phyloP scores from a whole-genome alignment of 2,329 filamentous ascomycete species.

The Nemania diffusa region DNA sequence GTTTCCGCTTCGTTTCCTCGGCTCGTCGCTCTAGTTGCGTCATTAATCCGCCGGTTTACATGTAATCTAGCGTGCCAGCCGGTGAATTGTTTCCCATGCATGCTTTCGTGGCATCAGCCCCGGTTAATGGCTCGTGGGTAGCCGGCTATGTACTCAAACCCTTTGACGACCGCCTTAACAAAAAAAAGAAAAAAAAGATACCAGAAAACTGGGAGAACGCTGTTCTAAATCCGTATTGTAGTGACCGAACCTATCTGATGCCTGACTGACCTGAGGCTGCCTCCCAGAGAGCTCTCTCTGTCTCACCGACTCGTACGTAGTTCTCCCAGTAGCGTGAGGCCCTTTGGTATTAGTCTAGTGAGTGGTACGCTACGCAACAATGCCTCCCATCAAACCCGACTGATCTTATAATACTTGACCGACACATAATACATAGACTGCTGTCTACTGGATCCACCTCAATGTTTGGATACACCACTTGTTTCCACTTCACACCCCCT shows the following conservation, averaged over 20 bases:
- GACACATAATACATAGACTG: constrained; percentile 48
- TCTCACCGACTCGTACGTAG: constrained; percentile 45
- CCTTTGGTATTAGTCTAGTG: constrained; percentile 43
- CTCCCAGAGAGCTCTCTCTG: constrained; percentile 36
- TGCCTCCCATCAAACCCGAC: constrained; percentile 42
- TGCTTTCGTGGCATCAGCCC: constrained; percentile 57
- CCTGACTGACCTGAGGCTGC: constrained; percentile 32
- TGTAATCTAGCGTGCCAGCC: constrained; percentile 46
- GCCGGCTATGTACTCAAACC: constrained; percentile 45
- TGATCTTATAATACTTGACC: constrained; percentile 48
- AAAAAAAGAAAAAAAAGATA: no score
- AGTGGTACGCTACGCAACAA: constrained; percentile 47
- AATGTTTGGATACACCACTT: constrained; percentile 44
- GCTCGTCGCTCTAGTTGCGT: constrained; percentile 47
- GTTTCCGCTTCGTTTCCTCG: constrained; percentile 40
- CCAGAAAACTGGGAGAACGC: no score
- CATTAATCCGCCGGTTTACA: constrained; percentile 46
- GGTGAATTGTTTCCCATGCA: constrained; percentile 56
- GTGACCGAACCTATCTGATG: constrained; percentile 25
- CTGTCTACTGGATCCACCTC: constrained; percentile 47
- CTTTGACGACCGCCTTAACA: constrained; percentile 34
- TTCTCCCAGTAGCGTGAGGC: constrained; percentile 36
- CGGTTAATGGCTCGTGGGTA: constrained; percentile 53
- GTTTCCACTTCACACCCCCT: constrained; percentile 42
- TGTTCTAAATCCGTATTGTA: constrained; percentile 25